Conservation (phyloP, 345 rosid genomes). For the Hibiscus mutabilis region DNA sequence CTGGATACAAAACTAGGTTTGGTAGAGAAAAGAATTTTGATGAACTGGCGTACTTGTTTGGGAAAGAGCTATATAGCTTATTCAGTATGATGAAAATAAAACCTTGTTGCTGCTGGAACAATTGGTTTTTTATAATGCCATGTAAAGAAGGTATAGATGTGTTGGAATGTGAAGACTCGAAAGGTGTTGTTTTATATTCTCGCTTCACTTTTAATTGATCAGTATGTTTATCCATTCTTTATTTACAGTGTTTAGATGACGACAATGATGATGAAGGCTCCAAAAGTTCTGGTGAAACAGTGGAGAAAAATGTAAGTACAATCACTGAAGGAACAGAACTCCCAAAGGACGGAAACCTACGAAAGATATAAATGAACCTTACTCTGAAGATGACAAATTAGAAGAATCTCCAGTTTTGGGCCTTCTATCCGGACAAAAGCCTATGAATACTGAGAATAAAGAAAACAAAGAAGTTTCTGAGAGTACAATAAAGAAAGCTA, state of each 20-base stretch:
- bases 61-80: too few relatives aligned
- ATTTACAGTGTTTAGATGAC: conserved; percentile 43
- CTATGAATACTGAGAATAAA: conserved; percentile 26
- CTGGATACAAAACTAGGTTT: neutral
- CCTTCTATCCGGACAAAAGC: conserved; percentile 37
- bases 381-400: conserved; percentile 49
- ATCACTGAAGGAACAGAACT: conserved; percentile 28
- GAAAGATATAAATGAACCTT: conserved; percentile 31
- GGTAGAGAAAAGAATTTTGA: neutral
- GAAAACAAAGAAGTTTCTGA: conserved; percentile 37
- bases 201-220: neutral
- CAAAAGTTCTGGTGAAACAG: conserved; percentile 37
- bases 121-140: neutral
- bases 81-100: too few relatives aligned
- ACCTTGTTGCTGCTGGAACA: too few relatives aligned
- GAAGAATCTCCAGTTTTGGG: conserved; percentile 79
- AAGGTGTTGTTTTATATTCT: neutral
- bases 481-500: conserved; percentile 46
- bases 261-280: conserved; percentile 33
- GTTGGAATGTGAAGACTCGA: neutral
- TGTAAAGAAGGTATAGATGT: neutral
- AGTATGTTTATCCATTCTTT: conserved; percentile 7
- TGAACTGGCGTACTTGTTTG: too few relatives aligned
- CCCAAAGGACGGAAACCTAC: conserved; percentile 34
- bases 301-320: conserved; percentile 25